Percentiles rank a stretch among this genome's conserved stretches.
phyloP scores from a whole-genome alignment of 352 stramenopile genomes.

The Phytopythium chamaehyphon region DNA sequence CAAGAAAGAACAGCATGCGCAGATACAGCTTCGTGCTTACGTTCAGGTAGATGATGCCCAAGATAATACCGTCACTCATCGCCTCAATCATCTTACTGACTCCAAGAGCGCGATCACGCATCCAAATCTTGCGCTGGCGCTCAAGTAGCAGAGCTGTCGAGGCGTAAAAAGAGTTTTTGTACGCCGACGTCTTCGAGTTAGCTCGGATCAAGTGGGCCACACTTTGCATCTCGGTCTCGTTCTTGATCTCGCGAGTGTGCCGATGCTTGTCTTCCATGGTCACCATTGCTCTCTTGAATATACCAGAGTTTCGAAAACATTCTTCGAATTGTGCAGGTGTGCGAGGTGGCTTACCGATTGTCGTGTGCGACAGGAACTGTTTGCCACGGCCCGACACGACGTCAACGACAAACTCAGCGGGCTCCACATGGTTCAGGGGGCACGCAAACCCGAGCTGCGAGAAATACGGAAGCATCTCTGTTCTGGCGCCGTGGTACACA shows the following conservation, averaged over 20 bases:
- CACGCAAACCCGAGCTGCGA: slow-evolving; percentile 46
- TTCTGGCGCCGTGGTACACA: slow-evolving; percentile 82
- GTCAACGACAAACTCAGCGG: slow-evolving; percentile 23
- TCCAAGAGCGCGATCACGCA: slow-evolving; percentile 18
- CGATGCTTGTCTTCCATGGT: slow-evolving; percentile 24
- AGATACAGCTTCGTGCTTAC: slow-evolving; percentile 32
- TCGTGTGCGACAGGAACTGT: slow-evolving; percentile 7
- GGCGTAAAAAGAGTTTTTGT: slow-evolving; percentile 8
- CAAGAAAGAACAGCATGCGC: slow-evolving; percentile 22
- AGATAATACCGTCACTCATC: slow-evolving; percentile 47
- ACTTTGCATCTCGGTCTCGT: slow-evolving; percentile 5
- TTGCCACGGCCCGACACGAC: slow-evolving; percentile 18
- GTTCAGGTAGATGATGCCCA: slow-evolving; percentile 43
- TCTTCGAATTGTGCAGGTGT: slow-evolving; percentile 17
- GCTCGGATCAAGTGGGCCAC: slow-evolving; percentile 7
- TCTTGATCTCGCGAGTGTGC: slow-evolving; percentile 3
- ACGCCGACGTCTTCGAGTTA: slow-evolving; percentile 5
- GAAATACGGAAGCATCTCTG: slow-evolving; percentile 69
- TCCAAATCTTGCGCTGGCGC: slow-evolving; percentile 20
- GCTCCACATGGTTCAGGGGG: slow-evolving; percentile 19
- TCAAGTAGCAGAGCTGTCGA: slow-evolving; percentile 9
- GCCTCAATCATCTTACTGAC: slow-evolving; percentile 24
- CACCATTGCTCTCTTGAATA: slow-evolving; percentile 10
- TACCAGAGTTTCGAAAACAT: slow-evolving; percentile 9
- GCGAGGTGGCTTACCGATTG: slow-evolving; percentile 5